Evolutionary conservation across 306 rosid species (phyloP).

Genomic region (Lotus japonicus): DNA sequence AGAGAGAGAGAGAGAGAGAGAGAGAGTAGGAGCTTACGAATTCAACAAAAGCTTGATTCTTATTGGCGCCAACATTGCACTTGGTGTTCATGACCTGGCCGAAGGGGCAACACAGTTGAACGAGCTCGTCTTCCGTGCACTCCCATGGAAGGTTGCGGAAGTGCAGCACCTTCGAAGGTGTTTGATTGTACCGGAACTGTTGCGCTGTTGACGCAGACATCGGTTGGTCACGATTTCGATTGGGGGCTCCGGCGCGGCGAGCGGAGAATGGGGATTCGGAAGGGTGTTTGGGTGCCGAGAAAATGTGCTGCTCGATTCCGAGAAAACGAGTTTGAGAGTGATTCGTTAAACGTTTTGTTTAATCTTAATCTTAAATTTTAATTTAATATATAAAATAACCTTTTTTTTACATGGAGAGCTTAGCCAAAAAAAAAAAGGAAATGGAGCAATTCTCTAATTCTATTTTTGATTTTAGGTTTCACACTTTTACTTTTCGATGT

Average conservation of each 20-base stretch:
- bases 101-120: constrained; percentile 66
- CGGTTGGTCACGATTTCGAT: neutral
- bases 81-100: constrained; percentile 79
- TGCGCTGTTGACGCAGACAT: constrained; percentile 64
- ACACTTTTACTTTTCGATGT: no score
- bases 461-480: no score
- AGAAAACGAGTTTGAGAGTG: neutral
- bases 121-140: constrained; percentile 69
- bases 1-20: neutral
- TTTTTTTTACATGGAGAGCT: no score
- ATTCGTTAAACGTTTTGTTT: no score
- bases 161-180: constrained; percentile 80
- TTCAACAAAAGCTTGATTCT: constrained; percentile 85
- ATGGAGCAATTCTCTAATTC: no score
- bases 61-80: constrained; percentile 85
- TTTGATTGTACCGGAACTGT: constrained; percentile 75
- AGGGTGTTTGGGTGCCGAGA: constrained; percentile 27
- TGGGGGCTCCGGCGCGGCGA: neutral
- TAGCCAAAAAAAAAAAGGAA: no score
- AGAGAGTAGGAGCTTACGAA: constrained; percentile 37
- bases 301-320: neutral
- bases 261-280: neutral
- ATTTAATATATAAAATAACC: no score
- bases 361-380: no score
- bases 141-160: constrained; percentile 89